These are phyloP conservation scores for Aureobasidium sp. DNA, from an alignment of 2,329 filamentous ascomycete genomes.

Conservation along the genomic window DNA sequence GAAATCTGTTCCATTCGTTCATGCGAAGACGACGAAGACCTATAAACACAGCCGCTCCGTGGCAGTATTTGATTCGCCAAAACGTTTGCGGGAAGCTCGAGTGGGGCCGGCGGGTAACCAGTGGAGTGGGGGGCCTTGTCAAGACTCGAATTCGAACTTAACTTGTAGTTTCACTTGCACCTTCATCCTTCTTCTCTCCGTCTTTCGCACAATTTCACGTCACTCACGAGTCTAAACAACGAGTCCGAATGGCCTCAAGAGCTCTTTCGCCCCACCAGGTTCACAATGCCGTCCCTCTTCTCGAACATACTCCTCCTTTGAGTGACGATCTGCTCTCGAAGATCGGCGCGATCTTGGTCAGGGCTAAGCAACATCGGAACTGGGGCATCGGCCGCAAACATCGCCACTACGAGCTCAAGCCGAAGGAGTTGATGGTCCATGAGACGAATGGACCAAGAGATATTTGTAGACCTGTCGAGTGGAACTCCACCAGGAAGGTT, in stretches of 20 bases:
- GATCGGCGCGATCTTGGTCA: background rate
- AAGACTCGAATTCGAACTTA: no score
- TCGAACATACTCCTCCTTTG: background rate
- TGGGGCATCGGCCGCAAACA: background rate
- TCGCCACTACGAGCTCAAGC: background rate
- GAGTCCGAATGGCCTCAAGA: no score
- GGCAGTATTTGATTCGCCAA: background rate
- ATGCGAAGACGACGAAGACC: no score
- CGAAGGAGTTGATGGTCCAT: background rate
- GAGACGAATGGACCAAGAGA: background rate
- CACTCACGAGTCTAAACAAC: no score
- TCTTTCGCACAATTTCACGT: no score
- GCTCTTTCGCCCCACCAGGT: background rate
- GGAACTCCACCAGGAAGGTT: background rate
- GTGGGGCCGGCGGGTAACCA: background rate
- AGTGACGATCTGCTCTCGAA: background rate
- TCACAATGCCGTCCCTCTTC: background rate
- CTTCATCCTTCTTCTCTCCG: no score
- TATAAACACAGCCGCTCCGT: background rate
- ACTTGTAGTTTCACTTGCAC: no score
- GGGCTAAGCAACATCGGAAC: background rate
- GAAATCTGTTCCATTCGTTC: background rate
- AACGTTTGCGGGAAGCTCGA: background rate
- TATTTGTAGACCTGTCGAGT: background rate
- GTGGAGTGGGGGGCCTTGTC: no score